phyloP scores from a whole-genome alignment of 2,329 filamentous ascomycete genomes.

The Botryotinia convoluta region DNA sequence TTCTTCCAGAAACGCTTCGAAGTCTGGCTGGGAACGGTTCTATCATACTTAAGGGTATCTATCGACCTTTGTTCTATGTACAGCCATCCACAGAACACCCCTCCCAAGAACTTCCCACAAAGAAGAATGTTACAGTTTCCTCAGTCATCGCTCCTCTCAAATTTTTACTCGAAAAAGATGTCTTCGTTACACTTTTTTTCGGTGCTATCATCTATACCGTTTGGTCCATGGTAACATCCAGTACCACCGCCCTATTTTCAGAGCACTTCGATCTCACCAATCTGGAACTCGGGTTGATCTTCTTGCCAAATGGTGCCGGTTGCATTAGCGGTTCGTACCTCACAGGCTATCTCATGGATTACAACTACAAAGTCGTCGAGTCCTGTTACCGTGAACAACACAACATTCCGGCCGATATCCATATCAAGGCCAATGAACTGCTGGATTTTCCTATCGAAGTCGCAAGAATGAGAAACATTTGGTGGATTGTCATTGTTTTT shows the following conservation, averaged over 20 bases:
- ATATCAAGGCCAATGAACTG: slow-evolving; percentile 35
- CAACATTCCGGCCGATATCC: slow-evolving; percentile 34
- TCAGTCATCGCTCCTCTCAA: slow-evolving; percentile 42
- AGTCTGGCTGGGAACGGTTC: slow-evolving; percentile 32
- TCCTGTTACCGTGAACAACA: slow-evolving; percentile 25
- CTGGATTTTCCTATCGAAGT: slow-evolving; percentile 45
- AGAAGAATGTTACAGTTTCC: slow-evolving; percentile 36
- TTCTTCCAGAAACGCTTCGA: slow-evolving; percentile 32
- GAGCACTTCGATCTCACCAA: slow-evolving; percentile 42
- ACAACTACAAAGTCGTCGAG: slow-evolving; percentile 40
- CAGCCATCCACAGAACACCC: background rate
- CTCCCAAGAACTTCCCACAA: slow-evolving; percentile 30
- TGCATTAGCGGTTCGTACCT: slow-evolving; percentile 40
- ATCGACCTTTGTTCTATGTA: slow-evolving; percentile 42
- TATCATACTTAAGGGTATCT: slow-evolving; percentile 36
- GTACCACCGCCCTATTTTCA: slow-evolving; percentile 42
- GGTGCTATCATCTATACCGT: slow-evolving; percentile 12
- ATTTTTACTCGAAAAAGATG: slow-evolving; percentile 47
- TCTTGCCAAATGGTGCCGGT: slow-evolving; percentile 13
- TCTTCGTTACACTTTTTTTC: slow-evolving; percentile 42
- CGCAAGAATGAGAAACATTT: slow-evolving; percentile 38
- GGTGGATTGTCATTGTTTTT: slow-evolving; percentile 42
- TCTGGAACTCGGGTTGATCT: slow-evolving; percentile 39
- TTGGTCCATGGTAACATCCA: slow-evolving; percentile 30
- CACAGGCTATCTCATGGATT: slow-evolving; percentile 43